phyloP scores from a whole-genome alignment of 371 early-diverging fungal genomes.

The Entomophthora muscae region DNA sequence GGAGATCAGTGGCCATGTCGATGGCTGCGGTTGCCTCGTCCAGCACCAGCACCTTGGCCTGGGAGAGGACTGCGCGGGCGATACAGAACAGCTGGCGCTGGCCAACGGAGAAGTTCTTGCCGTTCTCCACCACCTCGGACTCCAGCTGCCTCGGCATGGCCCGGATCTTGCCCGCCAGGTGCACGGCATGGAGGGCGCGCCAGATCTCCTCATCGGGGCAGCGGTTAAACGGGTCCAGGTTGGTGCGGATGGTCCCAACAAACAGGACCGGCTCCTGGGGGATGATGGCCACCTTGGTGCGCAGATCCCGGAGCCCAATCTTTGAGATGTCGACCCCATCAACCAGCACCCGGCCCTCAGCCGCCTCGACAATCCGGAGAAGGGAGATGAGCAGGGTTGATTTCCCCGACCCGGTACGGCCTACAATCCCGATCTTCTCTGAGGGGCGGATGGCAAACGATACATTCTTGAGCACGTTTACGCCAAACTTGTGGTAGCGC shows the following conservation, averaged over 20 bases:
- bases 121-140: constrained; percentile 33
- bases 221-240: constrained; percentile 66
- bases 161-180: constrained; percentile 35
- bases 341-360: constrained; percentile 40
- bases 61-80: constrained; percentile 54
- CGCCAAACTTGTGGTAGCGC: constrained; percentile 36
- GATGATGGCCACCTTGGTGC: constrained; percentile 38
- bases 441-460: constrained; percentile 26
- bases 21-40: constrained; percentile 43
- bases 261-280: constrained; percentile 63
- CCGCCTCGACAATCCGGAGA: constrained; percentile 40
- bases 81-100: constrained; percentile 68
- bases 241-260: constrained; percentile 48
- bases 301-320: constrained; percentile 35
- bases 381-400: constrained; percentile 33
- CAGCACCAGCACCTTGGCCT: constrained; percentile 48
- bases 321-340: constrained; percentile 39
- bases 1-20: constrained; percentile 42
- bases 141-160: constrained; percentile 32
- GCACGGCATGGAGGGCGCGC: constrained; percentile 43
- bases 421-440: constrained; percentile 52
- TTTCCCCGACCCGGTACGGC: constrained; percentile 34
- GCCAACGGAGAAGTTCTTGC: constrained; percentile 51
- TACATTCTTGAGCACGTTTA: constrained; percentile 39
- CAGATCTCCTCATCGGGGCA: constrained; percentile 64